Conservation (phyloP, 2,329 filamentous ascomycete species). For the Graphilbum ipis-grandicollis region DNA sequence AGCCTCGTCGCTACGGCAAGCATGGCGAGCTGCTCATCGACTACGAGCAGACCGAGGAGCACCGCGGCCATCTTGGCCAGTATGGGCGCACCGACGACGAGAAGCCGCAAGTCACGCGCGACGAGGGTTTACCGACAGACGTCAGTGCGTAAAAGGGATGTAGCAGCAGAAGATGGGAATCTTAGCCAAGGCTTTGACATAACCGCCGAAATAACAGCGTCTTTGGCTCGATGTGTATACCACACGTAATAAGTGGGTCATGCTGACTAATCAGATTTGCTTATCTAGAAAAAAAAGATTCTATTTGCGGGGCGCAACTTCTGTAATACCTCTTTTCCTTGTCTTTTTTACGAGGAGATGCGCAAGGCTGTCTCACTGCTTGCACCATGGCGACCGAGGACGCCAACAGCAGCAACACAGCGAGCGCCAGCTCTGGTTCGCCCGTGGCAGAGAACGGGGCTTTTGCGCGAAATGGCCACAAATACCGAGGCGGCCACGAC, state of each 20-base stretch:
- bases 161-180: too few relatives aligned
- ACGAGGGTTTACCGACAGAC: too few relatives aligned
- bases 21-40: slow-evolving; percentile 38
- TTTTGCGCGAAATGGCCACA: background rate
- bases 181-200: too few relatives aligned
- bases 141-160: too few relatives aligned
- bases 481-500: background rate
- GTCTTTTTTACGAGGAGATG: background rate
- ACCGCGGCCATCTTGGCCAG: background rate
- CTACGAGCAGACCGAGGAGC: slow-evolving; percentile 13
- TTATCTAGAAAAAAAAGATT: too few relatives aligned
- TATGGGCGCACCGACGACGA: background rate
- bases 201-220: too few relatives aligned
- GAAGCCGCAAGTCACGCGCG: background rate
- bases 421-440: background rate
- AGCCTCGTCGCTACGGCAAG: slow-evolving; percentile 40
- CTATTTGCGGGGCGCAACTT: too few relatives aligned
- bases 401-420: background rate
- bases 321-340: too few relatives aligned
- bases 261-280: too few relatives aligned
- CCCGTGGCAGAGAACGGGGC: background rate
- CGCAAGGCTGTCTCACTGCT: background rate
- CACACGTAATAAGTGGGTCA: too few relatives aligned
- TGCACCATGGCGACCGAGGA: background rate
- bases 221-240: too few relatives aligned